Conservation (phyloP, 345 rosid genomes). For the Populus tremula region DNA sequence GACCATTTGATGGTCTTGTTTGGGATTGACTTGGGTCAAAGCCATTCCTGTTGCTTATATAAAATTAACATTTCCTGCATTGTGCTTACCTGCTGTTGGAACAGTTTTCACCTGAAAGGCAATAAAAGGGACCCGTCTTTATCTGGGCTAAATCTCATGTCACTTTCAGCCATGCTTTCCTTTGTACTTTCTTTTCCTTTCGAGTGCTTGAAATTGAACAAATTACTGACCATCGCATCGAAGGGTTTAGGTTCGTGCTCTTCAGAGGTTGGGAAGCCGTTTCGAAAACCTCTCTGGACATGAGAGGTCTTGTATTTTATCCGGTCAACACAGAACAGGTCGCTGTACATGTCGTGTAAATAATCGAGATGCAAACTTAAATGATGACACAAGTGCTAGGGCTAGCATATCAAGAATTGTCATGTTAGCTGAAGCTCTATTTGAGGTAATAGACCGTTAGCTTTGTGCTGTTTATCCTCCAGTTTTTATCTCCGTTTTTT, state of each 20-base stretch:
- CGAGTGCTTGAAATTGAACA: background rate
- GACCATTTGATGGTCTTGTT: background rate
- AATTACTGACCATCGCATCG: constrained; percentile 8
- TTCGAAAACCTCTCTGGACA: constrained; percentile 85
- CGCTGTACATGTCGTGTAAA: constrained; percentile 68
- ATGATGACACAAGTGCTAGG: constrained; percentile 69
- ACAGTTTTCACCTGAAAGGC: constrained; percentile 5
- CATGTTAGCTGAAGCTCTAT: constrained; percentile 95
- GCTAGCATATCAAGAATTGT: constrained; percentile 98
- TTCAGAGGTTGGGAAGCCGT: constrained; percentile 87
- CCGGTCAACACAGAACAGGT: constrained; percentile 82
- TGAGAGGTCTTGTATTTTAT: constrained; percentile 82
- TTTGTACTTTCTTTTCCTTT: background rate
- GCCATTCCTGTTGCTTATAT: background rate
- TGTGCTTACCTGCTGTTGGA: constrained; percentile 2
- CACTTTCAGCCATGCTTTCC: background rate
- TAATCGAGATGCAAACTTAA: constrained; percentile 51
- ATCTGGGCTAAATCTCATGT: background rate
- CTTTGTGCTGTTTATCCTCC: background rate
- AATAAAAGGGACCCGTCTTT: background rate
- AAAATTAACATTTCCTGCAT: background rate
- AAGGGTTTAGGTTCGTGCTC: constrained; percentile 73
- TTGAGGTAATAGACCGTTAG: constrained; percentile 56
- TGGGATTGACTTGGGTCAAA: constrained; percentile 2
- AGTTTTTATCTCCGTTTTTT: background rate